Evolutionary conservation across 192 early-diverging fungal genomes (phyloP).

Genomic region (Backusella tuberculispora): DNA sequence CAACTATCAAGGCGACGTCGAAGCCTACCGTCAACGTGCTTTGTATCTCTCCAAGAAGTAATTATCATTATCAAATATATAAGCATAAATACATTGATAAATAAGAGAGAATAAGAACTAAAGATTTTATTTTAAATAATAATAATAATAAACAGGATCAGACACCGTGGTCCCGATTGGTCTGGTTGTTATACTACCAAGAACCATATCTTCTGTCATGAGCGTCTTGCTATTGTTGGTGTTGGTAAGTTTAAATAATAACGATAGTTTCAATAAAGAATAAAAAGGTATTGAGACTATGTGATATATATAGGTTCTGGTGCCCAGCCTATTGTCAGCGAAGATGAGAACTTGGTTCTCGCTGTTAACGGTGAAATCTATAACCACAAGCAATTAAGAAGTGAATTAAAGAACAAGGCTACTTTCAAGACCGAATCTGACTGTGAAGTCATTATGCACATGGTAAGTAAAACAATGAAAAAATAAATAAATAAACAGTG

Average conservation of each 20-base stretch:
- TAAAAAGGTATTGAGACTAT: neutral
- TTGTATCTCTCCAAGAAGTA: conserved; percentile 88
- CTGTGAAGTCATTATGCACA: conserved; percentile 94
- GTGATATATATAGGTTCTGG: conserved; percentile 69
- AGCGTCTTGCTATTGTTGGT: conserved; percentile 98
- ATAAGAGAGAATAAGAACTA: neutral
- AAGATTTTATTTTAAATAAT: neutral
- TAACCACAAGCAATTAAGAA: conserved; percentile 90
- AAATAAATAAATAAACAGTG: neutral
- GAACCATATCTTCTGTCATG: conserved; percentile 93
- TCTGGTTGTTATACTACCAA: conserved; percentile 80
- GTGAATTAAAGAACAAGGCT: conserved; percentile 68
- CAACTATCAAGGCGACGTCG: conserved; percentile 80
- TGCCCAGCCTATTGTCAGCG: conserved; percentile 95
- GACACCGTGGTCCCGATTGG: conserved; percentile 99
- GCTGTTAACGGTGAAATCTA: conserved; percentile 99
- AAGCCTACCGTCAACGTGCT: conserved; percentile 80
- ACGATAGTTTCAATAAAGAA: neutral
- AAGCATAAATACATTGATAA: neutral
- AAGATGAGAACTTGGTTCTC: conserved; percentile 84
- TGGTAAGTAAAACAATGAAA: conserved; percentile 56
- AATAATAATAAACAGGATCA: conserved; percentile 63
- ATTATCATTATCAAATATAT: conserved; percentile 22
- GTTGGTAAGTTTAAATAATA: conserved; percentile 73
- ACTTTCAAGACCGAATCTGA: conserved; percentile 97